Evolutionary conservation across 2,329 filamentous ascomycete genomes (phyloP).

Genomic region (Monosporascus sp.): DNA sequence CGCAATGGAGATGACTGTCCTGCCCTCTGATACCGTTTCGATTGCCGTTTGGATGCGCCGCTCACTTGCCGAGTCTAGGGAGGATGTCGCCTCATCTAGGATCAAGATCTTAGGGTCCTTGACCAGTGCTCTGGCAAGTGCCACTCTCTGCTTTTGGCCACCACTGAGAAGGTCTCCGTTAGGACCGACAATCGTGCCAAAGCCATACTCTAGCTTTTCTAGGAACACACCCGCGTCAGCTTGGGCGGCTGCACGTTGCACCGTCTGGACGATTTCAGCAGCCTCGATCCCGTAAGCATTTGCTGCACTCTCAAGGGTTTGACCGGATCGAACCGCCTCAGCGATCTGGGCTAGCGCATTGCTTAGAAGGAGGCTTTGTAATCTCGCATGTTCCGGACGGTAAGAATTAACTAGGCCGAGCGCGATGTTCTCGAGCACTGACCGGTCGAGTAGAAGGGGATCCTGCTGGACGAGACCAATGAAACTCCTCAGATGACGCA

Average conservation of each 20-base stretch:
- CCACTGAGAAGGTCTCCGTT: conserved; percentile 39
- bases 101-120: conserved; percentile 41
- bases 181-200: conserved; percentile 36
- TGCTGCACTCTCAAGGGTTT: conserved; percentile 39
- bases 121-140: conserved; percentile 41
- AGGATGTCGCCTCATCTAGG: conserved; percentile 45
- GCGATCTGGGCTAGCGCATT: conserved; percentile 45
- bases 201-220: conserved; percentile 38
- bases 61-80: conserved; percentile 44
- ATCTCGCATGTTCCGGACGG: conserved; percentile 20
- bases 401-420: conserved; percentile 30
- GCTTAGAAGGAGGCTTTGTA: conserved; percentile 43
- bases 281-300: conserved; percentile 36
- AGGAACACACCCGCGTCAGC: conserved; percentile 52
- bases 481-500: conserved; percentile 28
- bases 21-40: conserved; percentile 25
- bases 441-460: conserved; percentile 27
- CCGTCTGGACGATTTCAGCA: conserved; percentile 44
- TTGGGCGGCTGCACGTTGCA: conserved; percentile 44
- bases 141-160: conserved; percentile 44
- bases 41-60: conserved; percentile 34
- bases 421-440: conserved; percentile 32
- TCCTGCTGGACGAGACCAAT: conserved; percentile 29
- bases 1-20: conserved; percentile 64
- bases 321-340: conserved; percentile 43